Percentiles rank a stretch among this genome's conserved stretches.
phyloP scores from a whole-genome alignment of 306 rosid genomes.

The Corylus avellana region DNA sequence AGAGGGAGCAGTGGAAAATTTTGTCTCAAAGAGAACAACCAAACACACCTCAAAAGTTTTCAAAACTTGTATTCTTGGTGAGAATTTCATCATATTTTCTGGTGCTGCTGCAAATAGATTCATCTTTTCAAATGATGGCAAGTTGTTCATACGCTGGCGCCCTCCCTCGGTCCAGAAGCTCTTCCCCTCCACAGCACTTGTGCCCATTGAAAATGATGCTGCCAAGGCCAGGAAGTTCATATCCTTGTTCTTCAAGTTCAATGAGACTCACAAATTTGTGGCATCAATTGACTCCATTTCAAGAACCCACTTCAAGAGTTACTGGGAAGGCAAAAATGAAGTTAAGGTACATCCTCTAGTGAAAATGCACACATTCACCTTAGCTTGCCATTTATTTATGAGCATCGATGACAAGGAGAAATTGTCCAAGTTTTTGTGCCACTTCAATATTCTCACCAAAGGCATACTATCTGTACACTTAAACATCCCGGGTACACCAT shows the following conservation, averaged over 20 bases:
- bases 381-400: conserved; percentile 2
- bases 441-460: neutral
- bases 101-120: neutral
- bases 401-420: neutral
- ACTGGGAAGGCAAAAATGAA: neutral
- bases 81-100: neutral
- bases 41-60: neutral
- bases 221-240: neutral
- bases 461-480: neutral
- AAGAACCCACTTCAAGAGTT: neutral
- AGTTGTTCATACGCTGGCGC: neutral
- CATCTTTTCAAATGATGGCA: neutral
- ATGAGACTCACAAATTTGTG: neutral
- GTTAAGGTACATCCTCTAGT: neutral
- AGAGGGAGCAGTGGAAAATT: neutral
- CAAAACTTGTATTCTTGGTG: neutral
- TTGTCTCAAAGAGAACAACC: neutral
- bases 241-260: neutral
- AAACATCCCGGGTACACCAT: neutral
- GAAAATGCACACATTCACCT: neutral
- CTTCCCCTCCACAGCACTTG: neutral
- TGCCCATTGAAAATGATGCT: neutral
- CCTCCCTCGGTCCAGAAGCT: neutral
- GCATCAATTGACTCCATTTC: neutral
- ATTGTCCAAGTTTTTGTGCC: neutral